Conservation (phyloP, 371 early-diverging fungal genomes). For the Syncephalastrum racemosum region DNA sequence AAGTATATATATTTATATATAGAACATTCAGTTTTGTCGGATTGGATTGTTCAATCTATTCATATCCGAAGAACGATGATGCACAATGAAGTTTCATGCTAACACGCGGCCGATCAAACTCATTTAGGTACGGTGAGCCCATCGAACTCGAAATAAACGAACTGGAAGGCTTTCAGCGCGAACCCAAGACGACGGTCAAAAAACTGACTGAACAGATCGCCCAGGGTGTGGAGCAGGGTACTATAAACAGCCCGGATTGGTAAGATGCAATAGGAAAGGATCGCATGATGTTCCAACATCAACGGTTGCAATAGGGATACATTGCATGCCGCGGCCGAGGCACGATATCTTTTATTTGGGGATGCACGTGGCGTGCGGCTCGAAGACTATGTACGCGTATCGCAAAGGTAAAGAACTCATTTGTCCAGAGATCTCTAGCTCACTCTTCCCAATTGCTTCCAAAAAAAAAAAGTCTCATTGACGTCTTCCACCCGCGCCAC, state of each 20-base stretch:
- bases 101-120: no score
- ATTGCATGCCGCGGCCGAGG: slow-evolving; percentile 44
- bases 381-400: slow-evolving; percentile 49
- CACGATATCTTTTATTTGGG: slow-evolving; percentile 48
- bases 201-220: slow-evolving; percentile 46
- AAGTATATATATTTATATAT: slow-evolving; percentile 17
- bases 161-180: slow-evolving; percentile 35
- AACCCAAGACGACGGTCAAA: slow-evolving; percentile 48
- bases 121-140: slow-evolving; percentile 47
- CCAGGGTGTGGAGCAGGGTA: slow-evolving; percentile 46
- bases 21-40: slow-evolving; percentile 1
- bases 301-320: slow-evolving; percentile 40
- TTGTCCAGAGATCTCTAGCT: not conserved
- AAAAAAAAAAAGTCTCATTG: slow-evolving; percentile 24
- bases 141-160: slow-evolving; percentile 36
- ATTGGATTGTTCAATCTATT: not conserved
- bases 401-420: slow-evolving; percentile 40
- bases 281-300: not conserved
- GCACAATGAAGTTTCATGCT: not conserved
- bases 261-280: slow-evolving; percentile 14
- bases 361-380: slow-evolving; percentile 36
- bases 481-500: slow-evolving; percentile 28
- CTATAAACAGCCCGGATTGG: slow-evolving; percentile 61
- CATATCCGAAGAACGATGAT: not conserved
- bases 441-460: not conserved